Evolutionary conservation across 176 grass and related monocot species (phyloP).

Genomic region (Bolboschoenus planiculmis): DNA sequence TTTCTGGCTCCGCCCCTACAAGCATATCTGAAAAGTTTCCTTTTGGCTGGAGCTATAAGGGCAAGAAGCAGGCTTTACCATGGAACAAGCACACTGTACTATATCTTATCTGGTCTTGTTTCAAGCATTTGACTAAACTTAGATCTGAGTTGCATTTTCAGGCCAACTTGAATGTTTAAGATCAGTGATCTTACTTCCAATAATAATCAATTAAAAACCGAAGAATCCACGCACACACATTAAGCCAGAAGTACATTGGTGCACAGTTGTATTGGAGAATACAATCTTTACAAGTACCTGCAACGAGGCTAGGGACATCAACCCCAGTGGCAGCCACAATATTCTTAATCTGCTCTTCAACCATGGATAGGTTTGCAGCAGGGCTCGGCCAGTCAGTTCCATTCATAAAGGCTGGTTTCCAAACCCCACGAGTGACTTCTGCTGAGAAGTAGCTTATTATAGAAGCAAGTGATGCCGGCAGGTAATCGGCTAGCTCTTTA

Average conservation of each 20-base stretch:
- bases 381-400: conserved; percentile 99
- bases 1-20: too few relatives aligned
- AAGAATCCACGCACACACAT: neutral
- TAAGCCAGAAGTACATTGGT: neutral
- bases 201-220: neutral
- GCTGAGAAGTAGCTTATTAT: conserved; percentile 98
- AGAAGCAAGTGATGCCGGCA: conserved; percentile 80
- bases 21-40: too few relatives aligned
- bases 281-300: conserved; percentile 55
- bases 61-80: too few relatives aligned
- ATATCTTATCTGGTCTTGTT: too few relatives aligned
- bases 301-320: conserved; percentile 80
- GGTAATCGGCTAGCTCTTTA: conserved; percentile 83
- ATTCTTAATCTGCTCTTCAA: conserved; percentile 94
- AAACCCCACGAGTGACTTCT: conserved; percentile 92
- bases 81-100: too few relatives aligned
- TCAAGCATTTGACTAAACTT: too few relatives aligned
- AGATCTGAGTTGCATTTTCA: too few relatives aligned
- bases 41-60: too few relatives aligned
- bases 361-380: conserved; percentile 68
- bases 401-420: conserved; percentile 97
- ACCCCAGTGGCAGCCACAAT: conserved; percentile 88
- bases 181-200: neutral
- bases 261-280: neutral
- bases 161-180: neutral